These are phyloP conservation scores for Colletotrichum higginsianum DNA, from an alignment of 2,329 filamentous ascomycete genomes.

Conservation along the genomic window DNA sequence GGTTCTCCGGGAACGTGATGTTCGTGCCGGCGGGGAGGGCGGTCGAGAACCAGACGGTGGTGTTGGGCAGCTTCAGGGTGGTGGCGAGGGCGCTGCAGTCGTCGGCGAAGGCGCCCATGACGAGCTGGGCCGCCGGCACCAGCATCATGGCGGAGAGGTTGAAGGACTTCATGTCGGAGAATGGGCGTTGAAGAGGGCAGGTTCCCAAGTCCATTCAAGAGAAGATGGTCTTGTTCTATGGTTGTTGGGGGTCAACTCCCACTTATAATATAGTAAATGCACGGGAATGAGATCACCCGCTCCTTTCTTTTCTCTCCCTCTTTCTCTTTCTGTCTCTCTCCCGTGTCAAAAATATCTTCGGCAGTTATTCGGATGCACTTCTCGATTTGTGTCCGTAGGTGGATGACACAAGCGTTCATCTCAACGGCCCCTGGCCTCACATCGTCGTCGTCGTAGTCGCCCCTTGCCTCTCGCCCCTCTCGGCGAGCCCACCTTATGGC, in stretches of 20 bases:
- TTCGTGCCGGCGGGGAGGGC: constrained; percentile 58
- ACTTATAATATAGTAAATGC: constrained; percentile 7
- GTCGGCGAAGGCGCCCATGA: constrained; percentile 34
- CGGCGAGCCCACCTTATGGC: constrained; percentile 21
- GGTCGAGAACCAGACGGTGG: constrained; percentile 54
- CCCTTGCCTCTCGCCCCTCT: neutral
- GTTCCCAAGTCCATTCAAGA: constrained; percentile 16
- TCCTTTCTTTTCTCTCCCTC: no score
- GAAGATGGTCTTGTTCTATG: neutral
- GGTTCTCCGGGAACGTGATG: constrained; percentile 54
- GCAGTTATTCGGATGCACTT: neutral
- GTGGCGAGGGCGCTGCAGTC: constrained; percentile 48
- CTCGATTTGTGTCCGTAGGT: constrained; percentile 11
- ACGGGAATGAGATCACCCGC: neutral
- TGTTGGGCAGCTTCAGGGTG: constrained; percentile 44
- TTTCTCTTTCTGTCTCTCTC: no score
- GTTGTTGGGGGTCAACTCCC: no score
- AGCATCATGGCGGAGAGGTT: constrained; percentile 35
- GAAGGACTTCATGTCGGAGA: constrained; percentile 38
- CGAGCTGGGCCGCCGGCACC: constrained; percentile 37
- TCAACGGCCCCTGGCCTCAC: constrained; percentile 8
- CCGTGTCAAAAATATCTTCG: neutral
- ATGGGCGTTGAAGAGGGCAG: constrained; percentile 7
- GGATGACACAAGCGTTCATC: constrained; percentile 19
- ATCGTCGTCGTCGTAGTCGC: constrained; percentile 3